Evolutionary conservation across 495 filamentous ascomycete genomes (phyloP).

Genomic region (Parathielavia hyrcaniae): DNA sequence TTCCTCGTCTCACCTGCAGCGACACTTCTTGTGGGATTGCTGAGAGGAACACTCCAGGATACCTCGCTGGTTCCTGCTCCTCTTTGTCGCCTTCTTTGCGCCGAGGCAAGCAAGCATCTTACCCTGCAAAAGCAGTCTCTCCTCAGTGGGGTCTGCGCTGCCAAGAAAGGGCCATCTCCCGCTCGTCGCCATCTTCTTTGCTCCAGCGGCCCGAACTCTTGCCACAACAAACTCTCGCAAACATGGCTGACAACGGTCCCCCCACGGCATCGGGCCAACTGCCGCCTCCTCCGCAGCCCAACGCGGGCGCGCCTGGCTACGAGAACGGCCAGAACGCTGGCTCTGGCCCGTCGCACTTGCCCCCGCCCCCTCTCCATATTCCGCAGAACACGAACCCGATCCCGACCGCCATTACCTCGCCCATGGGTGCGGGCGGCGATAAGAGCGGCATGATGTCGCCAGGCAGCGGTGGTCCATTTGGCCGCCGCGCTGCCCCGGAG

Average conservation of each 20-base stretch:
- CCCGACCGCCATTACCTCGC: conserved; percentile 84
- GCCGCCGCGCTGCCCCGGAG: conserved; percentile 90
- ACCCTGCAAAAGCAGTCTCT: conserved; percentile 11
- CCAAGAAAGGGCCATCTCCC: conserved; percentile 21
- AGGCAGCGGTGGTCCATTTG: conserved; percentile 68
- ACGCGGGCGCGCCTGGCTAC: conserved; percentile 64
- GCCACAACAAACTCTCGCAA: conserved; percentile 20
- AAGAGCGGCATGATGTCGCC: conserved; percentile 71
- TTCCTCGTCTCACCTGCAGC: conserved; percentile 3
- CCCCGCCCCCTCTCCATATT: conserved; percentile 86
- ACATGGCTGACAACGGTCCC: conserved; percentile 64
- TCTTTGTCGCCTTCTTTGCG: background rate
- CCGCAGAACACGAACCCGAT: conserved; percentile 96
- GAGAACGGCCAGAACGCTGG: conserved; percentile 61
- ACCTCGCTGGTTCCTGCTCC: background rate
- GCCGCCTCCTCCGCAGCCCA: conserved; percentile 59
- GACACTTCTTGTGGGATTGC: background rate
- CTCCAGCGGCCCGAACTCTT: background rate
- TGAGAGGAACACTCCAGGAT: background rate
- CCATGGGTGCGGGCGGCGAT: conserved; percentile 60
- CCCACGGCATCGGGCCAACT: conserved; percentile 51
- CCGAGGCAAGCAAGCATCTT: conserved; percentile 4
- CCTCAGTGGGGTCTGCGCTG: conserved; percentile 20
- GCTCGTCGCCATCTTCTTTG: conserved; percentile 14
- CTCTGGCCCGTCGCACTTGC: conserved; percentile 77